phyloP scores from a whole-genome alignment of 257 asterid genomes.

The Solanum medicagineum region DNA sequence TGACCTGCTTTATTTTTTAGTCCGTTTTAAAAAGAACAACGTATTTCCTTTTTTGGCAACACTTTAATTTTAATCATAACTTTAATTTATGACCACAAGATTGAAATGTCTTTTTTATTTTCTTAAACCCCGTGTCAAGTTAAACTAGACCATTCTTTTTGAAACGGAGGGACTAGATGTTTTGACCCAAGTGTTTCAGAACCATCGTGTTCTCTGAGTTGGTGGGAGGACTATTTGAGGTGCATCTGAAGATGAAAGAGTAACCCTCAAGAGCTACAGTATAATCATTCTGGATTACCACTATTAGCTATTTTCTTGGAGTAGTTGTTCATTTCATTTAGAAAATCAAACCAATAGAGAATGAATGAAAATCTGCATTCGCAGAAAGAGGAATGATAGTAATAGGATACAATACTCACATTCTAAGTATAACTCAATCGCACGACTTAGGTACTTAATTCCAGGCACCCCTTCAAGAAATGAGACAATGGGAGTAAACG shows the following conservation, averaged over 20 bases:
- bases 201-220: neutral
- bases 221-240: neutral
- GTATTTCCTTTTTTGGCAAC: no score
- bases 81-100: no score
- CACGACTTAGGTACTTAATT: conserved; percentile 72
- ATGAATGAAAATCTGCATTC: neutral
- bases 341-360: neutral
- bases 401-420: conserved; percentile 36
- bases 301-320: neutral
- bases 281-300: neutral
- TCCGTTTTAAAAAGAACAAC: no score
- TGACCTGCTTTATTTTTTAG: no score
- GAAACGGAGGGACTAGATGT: neutral
- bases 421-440: conserved; percentile 85
- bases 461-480: conserved; percentile 91
- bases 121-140: no score
- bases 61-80: no score
- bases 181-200: neutral
- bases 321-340: neutral
- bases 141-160: no score
- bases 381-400: neutral
- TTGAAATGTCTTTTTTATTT: no score
- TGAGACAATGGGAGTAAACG: conserved; percentile 74
- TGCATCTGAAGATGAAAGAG: neutral
- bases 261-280: neutral